These are phyloP conservation scores for Kodamaea suecica DNA, from an alignment of 1,139 yeast species.

Conservation along the genomic window DNA sequence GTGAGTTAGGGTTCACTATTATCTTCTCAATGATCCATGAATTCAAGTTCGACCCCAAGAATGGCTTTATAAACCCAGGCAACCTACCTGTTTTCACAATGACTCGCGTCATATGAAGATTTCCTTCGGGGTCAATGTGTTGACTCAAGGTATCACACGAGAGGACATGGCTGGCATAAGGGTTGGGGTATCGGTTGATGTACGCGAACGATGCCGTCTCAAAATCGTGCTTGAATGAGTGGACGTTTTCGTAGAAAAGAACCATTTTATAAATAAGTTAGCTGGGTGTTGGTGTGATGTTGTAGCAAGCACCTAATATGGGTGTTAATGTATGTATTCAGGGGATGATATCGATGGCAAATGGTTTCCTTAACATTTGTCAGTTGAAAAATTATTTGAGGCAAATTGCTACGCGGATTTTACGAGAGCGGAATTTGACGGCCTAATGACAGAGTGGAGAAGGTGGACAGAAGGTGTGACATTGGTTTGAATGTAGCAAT, in stretches of 20 bases:
- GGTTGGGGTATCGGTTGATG: constrained; percentile 86
- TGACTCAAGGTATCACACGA: constrained; percentile 75
- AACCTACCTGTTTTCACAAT: constrained; percentile 77
- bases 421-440: too few species aligned
- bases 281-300: neutral
- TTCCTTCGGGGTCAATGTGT: constrained; percentile 58
- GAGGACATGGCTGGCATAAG: constrained; percentile 83
- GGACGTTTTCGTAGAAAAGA: constrained; percentile 55
- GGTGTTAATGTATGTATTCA: too few species aligned
- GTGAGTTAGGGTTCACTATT: constrained; percentile 60
- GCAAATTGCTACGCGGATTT: too few species aligned
- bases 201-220: constrained; percentile 74
- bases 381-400: too few species aligned
- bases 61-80: constrained; percentile 77
- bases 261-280: constrained; percentile 46
- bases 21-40: constrained; percentile 85
- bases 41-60: constrained; percentile 68
- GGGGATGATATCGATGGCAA: too few species aligned
- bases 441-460: too few species aligned
- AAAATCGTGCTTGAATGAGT: constrained; percentile 62
- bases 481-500: too few species aligned
- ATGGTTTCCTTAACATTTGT: too few species aligned
- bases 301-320: neutral
- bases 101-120: constrained; percentile 69
- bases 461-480: too few species aligned